Evolutionary conservation across 345 rosid species (phyloP), one percentile per base, ranked within the genome.

Genomic region (Eucalyptus urophylla): DNA sequence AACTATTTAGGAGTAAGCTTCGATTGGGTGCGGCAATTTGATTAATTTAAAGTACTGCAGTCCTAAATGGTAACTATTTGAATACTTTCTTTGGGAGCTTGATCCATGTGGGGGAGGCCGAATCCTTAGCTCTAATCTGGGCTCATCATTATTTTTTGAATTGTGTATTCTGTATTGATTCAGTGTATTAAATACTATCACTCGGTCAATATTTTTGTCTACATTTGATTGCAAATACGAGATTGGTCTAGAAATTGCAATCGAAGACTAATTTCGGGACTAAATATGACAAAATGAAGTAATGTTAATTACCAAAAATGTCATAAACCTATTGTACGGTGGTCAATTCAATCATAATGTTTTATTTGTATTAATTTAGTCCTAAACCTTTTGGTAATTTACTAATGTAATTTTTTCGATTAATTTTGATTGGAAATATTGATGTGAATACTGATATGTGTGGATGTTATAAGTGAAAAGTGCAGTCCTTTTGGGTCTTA

Each of bases 391-490:
- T 22, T 54, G 27, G 0, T 9, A 54, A 54, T 8, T 21, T 21
- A 9, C 27, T 24, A 22, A 56, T 56, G 6, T 2, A 56, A 0
- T 56, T 56, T 56, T 22, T 22, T 22, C 0, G 0, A 0, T 56
- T 24, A 56, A 56, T 56, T 56, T 56, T 56, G 60, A 21, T 56
- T 21, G 27, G 9, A 4, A 56, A 9, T 10, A 56, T 24, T 56
- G 1, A 24, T 0, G 0, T 0, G 1, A 24, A 56, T 0, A 22
- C 0, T 22, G 0, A 56, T 0, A 56, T 22, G 29, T 13, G 6
- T 21, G 27, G 62, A 56, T 56, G 62, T 56, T 56, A 22, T 56
- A 56, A 24, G 62, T 22, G 62, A 56, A 56, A 9, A 56, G 24
- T 24, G 6, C 27, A 56, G 1, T 56, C 62, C 27, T 56, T 22